These are phyloP conservation scores for Talaromyces atroroseus DNA, from an alignment of 2,329 filamentous ascomycete species.

Conservation along the genomic window DNA sequence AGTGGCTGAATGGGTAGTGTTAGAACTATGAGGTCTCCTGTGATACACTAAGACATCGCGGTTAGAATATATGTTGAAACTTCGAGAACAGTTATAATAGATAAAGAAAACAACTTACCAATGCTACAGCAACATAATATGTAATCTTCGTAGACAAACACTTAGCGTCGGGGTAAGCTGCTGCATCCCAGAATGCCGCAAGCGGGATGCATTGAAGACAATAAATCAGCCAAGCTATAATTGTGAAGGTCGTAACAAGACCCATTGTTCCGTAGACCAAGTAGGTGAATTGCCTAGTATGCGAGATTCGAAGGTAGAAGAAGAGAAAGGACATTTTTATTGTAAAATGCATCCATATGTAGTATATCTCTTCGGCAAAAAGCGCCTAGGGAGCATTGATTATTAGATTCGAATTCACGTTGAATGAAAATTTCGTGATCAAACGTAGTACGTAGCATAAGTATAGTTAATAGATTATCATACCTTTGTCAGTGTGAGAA, in stretches of 20 bases:
- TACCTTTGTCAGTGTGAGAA: no score
- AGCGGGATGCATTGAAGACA: neutral
- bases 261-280: neutral
- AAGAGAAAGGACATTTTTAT: slow-evolving; percentile 1
- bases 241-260: neutral
- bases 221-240: neutral
- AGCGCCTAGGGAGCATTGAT: neutral
- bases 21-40: no score
- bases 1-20: no score
- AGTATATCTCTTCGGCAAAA: neutral
- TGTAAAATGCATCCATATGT: neutral
- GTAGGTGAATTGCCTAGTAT: neutral
- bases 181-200: neutral
- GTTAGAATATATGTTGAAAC: no score
- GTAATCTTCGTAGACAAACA: no score
- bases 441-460: no score
- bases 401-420: neutral
- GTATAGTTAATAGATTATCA: no score
- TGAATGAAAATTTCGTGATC: no score
- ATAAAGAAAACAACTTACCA: no score
- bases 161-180: neutral
- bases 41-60: no score
- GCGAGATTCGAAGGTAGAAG: slow-evolving; percentile 1
- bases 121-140: no score
- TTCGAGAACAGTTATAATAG: no score